phyloP scores from a whole-genome alignment of 768 basidiomycete species.

The Podaxis pistillaris region DNA sequence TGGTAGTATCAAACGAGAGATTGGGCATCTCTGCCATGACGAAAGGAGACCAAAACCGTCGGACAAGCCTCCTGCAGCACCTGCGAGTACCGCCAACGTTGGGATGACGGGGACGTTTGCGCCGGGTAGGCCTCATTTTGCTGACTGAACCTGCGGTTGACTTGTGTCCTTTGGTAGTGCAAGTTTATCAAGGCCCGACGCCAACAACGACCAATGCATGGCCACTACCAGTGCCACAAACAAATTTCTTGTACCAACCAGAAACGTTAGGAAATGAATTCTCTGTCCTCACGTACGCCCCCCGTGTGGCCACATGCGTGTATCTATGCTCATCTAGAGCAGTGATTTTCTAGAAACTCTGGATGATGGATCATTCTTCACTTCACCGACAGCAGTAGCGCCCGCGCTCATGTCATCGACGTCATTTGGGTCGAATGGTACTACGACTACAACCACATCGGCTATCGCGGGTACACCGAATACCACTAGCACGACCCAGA shows the following conservation, averaged over 20 bases:
- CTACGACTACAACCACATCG: constrained; percentile 13
- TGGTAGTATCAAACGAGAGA: constrained; percentile 89
- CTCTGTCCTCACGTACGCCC: constrained; percentile 70
- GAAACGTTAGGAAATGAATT: constrained; percentile 82
- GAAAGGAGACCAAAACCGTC: constrained; percentile 60
- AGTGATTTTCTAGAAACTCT: constrained; percentile 90
- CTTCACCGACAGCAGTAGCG: constrained; percentile 50
- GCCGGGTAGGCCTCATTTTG: constrained; percentile 35
- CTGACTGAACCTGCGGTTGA: not conserved
- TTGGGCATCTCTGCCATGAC: constrained; percentile 92
- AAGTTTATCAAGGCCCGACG: constrained; percentile 34
- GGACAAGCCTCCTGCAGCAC: constrained; percentile 39
- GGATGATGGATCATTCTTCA: constrained; percentile 81
- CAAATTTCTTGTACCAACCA: constrained; percentile 64
- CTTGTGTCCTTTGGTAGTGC: constrained; percentile 26
- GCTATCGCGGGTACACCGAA: constrained; percentile 14
- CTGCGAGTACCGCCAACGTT: constrained; percentile 18
- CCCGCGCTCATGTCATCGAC: constrained; percentile 49
- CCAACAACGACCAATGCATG: constrained; percentile 43
- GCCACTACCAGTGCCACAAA: constrained; percentile 48
- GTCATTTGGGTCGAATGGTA: constrained; percentile 23
- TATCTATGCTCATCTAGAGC: constrained; percentile 9
- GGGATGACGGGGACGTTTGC: constrained; percentile 42
- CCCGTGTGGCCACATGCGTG: not conserved
- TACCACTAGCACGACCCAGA: constrained; percentile 12